Base-by-base conservation (phyloP, 805 yeast species). In the Jamesozyma rosinii region DNA sequence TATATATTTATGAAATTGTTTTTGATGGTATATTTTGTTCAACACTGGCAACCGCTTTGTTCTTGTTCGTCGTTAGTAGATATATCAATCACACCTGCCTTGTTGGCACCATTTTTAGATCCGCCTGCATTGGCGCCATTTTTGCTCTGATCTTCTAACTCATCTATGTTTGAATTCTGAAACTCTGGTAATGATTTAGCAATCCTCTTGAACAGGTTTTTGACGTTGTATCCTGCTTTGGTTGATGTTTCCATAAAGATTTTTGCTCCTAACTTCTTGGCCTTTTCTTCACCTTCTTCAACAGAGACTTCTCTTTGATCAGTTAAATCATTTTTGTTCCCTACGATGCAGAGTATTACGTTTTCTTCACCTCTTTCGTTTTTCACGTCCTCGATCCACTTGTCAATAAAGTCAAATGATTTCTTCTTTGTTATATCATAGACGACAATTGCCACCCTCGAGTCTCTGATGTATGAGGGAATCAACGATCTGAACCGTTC, bases 371-470 rank as follows among this genome's bases (percentile, higher is more conserved):
- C 97, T 50, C 97, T 75, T 67, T 90, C 98, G 49, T 86, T 81
- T 58, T 83, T 83, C 5, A 92, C 97, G 60, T 90, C 97, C 53
- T 85, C 92, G 50, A 87, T 80, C 98, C 98, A 92, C 62, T 85
- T 84, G 52, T 77, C 78, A 51, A 92, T 79, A 52, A 82, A 81
- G 46, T 81, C 82, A 65, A 90, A 90, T 17, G 95, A 79, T 56
- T 84, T 84, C 59, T 76, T 81, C 58, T 79, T 83, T 6, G 97
- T 87, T 46, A 90, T 83, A 61, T 92, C 98, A 66, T 90, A 90
- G 19, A 94, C 95, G 22, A 92, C 81, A 38, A 92, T 94, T 0
- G 98, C 97, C n/a, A 92, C 97, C 55, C 89, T 88, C 14, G 94
- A 83, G 64, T 92, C 98, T 53, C 98, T 74, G 47, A 92, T 92